Conservation (phyloP, 2,329 filamentous ascomycete species). For the Fusarium duplospermum region DNA sequence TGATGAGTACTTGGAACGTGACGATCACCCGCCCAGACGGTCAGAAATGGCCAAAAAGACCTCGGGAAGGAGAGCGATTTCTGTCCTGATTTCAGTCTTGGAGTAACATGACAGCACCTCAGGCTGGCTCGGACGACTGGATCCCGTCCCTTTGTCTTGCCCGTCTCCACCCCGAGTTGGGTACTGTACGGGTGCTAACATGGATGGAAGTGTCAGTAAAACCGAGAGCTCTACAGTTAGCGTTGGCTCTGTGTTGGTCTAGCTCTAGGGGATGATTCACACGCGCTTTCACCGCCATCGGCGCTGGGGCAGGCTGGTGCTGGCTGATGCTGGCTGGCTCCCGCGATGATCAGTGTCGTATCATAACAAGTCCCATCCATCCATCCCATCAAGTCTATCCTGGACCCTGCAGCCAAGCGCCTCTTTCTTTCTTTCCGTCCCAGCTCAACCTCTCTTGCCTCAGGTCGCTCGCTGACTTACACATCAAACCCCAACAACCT, state of each 20-base stretch:
- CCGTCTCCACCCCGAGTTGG: neutral
- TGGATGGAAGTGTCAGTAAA: neutral
- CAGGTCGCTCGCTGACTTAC: constrained; percentile 5
- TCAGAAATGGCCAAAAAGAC: neutral
- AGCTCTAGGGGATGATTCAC: constrained; percentile 38
- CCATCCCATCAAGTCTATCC: constrained; percentile 17
- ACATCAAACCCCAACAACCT: neutral
- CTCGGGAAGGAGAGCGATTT: constrained; percentile 1
- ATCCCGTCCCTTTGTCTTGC: neutral
- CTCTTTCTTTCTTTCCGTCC: constrained; percentile 1
- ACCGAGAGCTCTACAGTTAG: neutral
- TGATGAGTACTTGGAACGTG: neutral
- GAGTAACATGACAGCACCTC: constrained; percentile 3
- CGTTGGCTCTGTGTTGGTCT: constrained; percentile 5
- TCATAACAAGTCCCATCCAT: constrained; percentile 36
- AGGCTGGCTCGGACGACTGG: neutral
- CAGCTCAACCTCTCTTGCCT: constrained; percentile 16
- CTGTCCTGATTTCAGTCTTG: neutral
- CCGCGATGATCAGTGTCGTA: constrained; percentile 30
- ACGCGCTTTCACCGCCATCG: constrained; percentile 43
- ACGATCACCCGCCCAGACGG: neutral
- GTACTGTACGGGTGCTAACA: neutral
- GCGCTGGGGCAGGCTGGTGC: neutral
- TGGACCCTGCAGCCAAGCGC: constrained; percentile 24
- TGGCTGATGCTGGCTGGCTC: constrained; percentile 20